Evolutionary conservation across 2,329 filamentous ascomycete species (phyloP).

Genomic region (Sporothrix pallida): DNA sequence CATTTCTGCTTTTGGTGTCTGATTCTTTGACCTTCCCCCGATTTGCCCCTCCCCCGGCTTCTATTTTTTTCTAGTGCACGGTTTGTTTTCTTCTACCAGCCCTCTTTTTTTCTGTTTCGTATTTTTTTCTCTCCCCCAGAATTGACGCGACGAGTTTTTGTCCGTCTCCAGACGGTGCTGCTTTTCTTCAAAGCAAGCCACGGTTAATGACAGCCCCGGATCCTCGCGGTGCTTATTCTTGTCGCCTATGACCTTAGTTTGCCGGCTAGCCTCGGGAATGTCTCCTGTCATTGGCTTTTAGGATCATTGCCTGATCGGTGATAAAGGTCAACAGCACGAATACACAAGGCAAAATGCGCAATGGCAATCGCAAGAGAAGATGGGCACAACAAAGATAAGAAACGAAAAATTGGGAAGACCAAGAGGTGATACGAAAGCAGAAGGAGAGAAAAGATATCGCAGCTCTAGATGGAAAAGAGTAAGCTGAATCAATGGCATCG

Average conservation of each 20-base stretch:
- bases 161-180: background rate
- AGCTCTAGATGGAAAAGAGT: background rate
- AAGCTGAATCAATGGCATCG: constrained; percentile 8
- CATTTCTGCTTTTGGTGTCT: constrained; percentile 12
- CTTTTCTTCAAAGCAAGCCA: background rate
- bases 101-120: background rate
- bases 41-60: constrained; percentile 3
- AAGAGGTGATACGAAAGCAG: background rate
- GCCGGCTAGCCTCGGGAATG: constrained; percentile 32
- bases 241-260: background rate
- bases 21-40: background rate
- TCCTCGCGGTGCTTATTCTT: background rate
- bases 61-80: background rate
- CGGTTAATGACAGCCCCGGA: constrained; percentile 28
- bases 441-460: background rate
- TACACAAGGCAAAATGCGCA: background rate
- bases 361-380: background rate
- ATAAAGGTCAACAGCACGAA: background rate
- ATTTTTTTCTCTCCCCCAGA: background rate
- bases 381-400: background rate
- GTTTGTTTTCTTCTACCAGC: background rate
- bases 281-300: background rate
- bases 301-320: background rate
- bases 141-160: constrained; percentile 2
- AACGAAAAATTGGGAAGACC: background rate